Evolutionary conservation across 2,329 filamentous ascomycete species (phyloP), one percentile per base, ranked within the genome.

Genomic region (Fusarium sp.): DNA sequence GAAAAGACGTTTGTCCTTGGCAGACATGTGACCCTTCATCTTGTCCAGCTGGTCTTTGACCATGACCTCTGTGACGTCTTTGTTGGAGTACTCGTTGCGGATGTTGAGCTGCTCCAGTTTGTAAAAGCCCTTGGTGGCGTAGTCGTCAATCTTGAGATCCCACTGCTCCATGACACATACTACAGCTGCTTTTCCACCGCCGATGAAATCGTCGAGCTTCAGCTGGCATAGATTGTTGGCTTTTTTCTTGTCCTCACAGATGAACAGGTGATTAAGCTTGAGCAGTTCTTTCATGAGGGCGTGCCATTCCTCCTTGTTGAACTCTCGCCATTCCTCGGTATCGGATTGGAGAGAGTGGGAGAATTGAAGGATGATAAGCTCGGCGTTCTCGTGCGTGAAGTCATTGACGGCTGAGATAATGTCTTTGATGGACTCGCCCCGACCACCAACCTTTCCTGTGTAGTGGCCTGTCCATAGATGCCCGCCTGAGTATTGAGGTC

Each of bases 61-160:
- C 55, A 58, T 58, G 3, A 52, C n/a, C 0, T 34, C 53, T 0
- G 55, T 47, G 5, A 52, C 55, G 0, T 58, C 55, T 3, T 58
- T 58, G 39, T 58, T 58, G 9, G 55, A 51, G 32, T 58, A 58
- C 26, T 58, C 55, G 0, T 58, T 58, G 13, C 55, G 34, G 2
- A 58, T 40, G 6, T 58, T 58, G 28, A 58, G 31, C 10, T 57
- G 53, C 3, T 31, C 13, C 0, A 34, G 29, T 1, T 58, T 58
- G 29, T 58, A 58, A 11, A 58, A 58, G 0, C 55, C 55, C 25
- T 58, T 58, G n/a, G 52, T 29, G 0, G 39, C 29, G 6, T 51
- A 58, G 1, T 58, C 55, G 4, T 39, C 55, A 1, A 58, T 28
- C 1, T 38, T 28, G 1, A 58, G 22, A 3, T 57, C 53, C 44